Base-by-base conservation (phyloP, 495 filamentous ascomycete genomes). In the Daldinia decipiens region DNA sequence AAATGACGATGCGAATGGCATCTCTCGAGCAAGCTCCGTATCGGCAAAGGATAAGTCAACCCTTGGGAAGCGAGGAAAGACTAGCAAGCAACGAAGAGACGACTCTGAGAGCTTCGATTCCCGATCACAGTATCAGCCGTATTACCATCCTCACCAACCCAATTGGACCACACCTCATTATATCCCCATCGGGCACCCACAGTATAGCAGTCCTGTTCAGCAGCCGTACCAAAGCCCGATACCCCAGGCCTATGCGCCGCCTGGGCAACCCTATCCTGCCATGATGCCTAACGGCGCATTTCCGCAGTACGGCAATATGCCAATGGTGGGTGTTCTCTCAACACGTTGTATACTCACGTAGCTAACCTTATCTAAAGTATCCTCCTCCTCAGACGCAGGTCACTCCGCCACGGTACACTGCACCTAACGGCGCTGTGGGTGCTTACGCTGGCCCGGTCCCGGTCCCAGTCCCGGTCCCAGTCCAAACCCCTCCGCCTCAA, bases 31-130 rank as follows among this genome's bases (percentile, higher is more conserved):
- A 9, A 98, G 94, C 77, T 97, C 94, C 4, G 86, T 90, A 0
- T 92, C 87, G 34, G 91, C 89, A 34, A 94, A 91, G 72, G 90
- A 93, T 73, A 90, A 89, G 76, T 74, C 81, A 12, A 79, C 75
- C 47, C 72, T 76, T 50, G 79, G 74, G 31, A 84, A 82, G 65
- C 82, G 82, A 71, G 76, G 80, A 31, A 87, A 87, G 71, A 72
- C 78, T 0, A 82, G 76, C 62, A 91, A 91, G 65, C 90, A 91
- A 70, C 90, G 92, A 45, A 88, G 91, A 65, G 90, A 91, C 40
- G 91, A 92, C 70, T 90, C 93, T 36, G 94, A 97, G 76, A 89
- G 86, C 47, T 98, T 97, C 70, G 93, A 97, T 75, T 90, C 90
- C 7, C 86, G 94, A 36, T 96, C 93, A 32, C 89, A 93, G 67